phyloP scores from a whole-genome alignment of 176 grass and related monocot genomes.

The Miscanthus lutarioriparius region DNA sequence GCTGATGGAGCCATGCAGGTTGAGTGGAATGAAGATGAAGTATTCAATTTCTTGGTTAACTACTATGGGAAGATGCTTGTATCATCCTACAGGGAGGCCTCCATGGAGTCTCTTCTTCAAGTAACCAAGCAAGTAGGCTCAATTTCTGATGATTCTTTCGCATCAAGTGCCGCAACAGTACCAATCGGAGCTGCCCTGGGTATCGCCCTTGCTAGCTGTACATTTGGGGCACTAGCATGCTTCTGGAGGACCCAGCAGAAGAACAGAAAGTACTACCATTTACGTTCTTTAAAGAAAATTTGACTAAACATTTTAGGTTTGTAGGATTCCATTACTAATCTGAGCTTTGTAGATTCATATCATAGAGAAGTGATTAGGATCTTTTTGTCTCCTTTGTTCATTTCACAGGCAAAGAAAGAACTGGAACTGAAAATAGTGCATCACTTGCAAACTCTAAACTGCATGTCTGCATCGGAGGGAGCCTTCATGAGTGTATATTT shows the following conservation, averaged over 20 bases:
- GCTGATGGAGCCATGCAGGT: slow-evolving; percentile 43
- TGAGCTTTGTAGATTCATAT: slow-evolving; percentile 37
- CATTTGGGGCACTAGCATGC: slow-evolving; percentile 89
- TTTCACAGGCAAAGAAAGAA: slow-evolving; percentile 94
- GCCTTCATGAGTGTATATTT: slow-evolving; percentile 44
- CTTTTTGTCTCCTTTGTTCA: slow-evolving; percentile 38
- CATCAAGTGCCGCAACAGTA: slow-evolving; percentile 59
- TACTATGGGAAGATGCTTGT: slow-evolving; percentile 82
- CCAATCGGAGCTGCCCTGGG: slow-evolving; percentile 83
- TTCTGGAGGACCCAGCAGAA: slow-evolving; percentile 96
- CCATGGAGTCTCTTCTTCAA: slow-evolving; percentile 39
- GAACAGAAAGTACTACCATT: slow-evolving; percentile 99
- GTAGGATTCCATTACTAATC: slow-evolving; percentile 50
- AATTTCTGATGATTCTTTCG: slow-evolving; percentile 47
- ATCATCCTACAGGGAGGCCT: slow-evolving; percentile 55
- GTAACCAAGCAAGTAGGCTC: slow-evolving; percentile 34
- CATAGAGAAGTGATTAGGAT: slow-evolving; percentile 40
- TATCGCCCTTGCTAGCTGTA: slow-evolving; percentile 71
- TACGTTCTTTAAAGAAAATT: slow-evolving; percentile 97
- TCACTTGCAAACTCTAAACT: slow-evolving; percentile 18
- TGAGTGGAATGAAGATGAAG: slow-evolving; percentile 84
- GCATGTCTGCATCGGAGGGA: slow-evolving; percentile 29
- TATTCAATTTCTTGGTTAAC: slow-evolving; percentile 80
- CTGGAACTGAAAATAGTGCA: slow-evolving; percentile 65
- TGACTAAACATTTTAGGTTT: slow-evolving; percentile 68